Percentiles rank a stretch among this genome's conserved stretches.
phyloP scores from a whole-genome alignment of 75 land plant species.

The Pinus tabuliformis region DNA sequence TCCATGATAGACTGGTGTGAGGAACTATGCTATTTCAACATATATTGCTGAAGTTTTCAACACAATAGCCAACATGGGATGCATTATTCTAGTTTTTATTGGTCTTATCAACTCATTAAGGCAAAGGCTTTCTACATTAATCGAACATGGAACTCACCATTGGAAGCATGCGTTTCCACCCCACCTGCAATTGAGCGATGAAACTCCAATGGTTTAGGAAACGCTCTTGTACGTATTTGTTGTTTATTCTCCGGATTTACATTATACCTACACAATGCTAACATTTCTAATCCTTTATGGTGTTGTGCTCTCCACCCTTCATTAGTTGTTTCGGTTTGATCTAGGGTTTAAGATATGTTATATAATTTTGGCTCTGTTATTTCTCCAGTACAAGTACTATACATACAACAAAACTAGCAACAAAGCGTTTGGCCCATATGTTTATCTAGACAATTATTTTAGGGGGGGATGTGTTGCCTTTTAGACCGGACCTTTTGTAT shows the following conservation, averaged over 20 bases:
- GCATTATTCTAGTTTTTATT: too few species aligned
- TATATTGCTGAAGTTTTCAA: too few species aligned
- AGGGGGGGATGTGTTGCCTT: slow-evolving; percentile 64
- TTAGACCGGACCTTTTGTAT: slow-evolving; percentile 57
- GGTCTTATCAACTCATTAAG: too few species aligned
- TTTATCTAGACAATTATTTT: slow-evolving; percentile 49
- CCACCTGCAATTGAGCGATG: slow-evolving; percentile 94
- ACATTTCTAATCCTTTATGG: slow-evolving; percentile 84
- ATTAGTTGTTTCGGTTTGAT: slow-evolving; percentile 55
- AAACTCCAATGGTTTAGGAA: slow-evolving; percentile 96
- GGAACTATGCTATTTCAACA: too few species aligned
- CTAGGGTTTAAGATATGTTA: slow-evolving; percentile 79
- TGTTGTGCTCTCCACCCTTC: slow-evolving; percentile 59
- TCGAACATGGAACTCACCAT: too few species aligned
- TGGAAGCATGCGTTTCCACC: too few species aligned
- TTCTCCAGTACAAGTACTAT: slow-evolving; percentile 91
- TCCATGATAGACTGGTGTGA: too few species aligned
- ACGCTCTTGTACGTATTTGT: slow-evolving; percentile 89
- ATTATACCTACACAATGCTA: slow-evolving; percentile 84
- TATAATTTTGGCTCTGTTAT: slow-evolving; percentile 65
- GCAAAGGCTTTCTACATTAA: too few species aligned
- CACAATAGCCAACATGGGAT: too few species aligned
- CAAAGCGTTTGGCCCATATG: slow-evolving; percentile 66
- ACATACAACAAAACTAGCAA: slow-evolving; percentile 52
- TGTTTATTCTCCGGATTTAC: slow-evolving; percentile 94